Conservation (phyloP, 306 rosid genomes). For the Quercus cerris region DNA sequence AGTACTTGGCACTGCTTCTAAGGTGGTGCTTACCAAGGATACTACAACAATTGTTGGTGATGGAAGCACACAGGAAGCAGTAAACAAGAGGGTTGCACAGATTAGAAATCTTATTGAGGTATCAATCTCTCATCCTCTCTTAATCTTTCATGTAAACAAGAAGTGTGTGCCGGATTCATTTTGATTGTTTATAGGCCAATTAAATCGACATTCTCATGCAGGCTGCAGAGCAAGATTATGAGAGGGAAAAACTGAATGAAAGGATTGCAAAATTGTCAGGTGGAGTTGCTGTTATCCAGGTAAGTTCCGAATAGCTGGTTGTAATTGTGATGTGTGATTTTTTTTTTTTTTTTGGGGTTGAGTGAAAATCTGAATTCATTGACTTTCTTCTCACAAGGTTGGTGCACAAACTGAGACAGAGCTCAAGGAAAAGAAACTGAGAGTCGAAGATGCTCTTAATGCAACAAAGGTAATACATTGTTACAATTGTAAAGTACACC, state of each 20-base stretch:
- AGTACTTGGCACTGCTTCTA: constrained; percentile 86
- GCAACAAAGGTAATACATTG: constrained; percentile 75
- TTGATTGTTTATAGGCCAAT: background rate
- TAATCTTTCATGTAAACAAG: background rate
- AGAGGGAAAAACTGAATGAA: constrained; percentile 84
- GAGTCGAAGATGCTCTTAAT: constrained; percentile 99
- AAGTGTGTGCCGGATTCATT: background rate
- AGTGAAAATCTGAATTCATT: background rate
- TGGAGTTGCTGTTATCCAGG: constrained; percentile 99
- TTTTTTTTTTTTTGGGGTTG: background rate
- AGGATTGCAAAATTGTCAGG: constrained; percentile 95
- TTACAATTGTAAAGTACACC: background rate
- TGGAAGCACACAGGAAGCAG: constrained; percentile 95
- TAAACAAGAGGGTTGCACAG: constrained; percentile 88
- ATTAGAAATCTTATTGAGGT: constrained; percentile 89
- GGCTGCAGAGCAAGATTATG: constrained; percentile 97
- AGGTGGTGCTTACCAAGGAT: constrained; percentile 97
- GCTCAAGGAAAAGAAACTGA: constrained; percentile 93
- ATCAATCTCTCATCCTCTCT: constrained; percentile 2
- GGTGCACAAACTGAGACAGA: constrained; percentile 99
- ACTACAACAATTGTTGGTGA: constrained; percentile 90
- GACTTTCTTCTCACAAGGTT: constrained; percentile 40
- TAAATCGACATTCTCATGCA: constrained; percentile 14
- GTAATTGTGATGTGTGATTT: background rate
- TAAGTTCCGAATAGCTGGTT: constrained; percentile 6